phyloP scores from a whole-genome alignment of 805 yeast genomes.

The Candida nonsorbophila region DNA sequence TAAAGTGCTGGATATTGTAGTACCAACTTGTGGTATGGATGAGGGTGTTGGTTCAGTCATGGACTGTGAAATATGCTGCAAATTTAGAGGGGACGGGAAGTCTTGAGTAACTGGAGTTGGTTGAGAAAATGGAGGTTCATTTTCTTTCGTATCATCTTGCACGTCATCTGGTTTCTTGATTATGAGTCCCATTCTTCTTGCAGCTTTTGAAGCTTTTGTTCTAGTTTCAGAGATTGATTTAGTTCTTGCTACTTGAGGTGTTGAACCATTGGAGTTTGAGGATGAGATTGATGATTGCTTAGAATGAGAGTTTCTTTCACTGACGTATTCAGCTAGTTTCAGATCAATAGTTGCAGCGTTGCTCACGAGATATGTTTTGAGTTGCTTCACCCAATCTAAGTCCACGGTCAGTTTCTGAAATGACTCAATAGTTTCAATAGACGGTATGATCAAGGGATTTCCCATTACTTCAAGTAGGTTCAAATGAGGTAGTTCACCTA shows the following conservation, averaged over 20 bases:
- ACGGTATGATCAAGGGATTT: conserved; percentile 55
- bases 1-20: conserved; percentile 11
- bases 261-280: conserved; percentile 4
- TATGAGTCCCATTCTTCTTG: conserved; percentile 73
- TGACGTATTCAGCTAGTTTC: conserved; percentile 11
- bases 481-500: conserved; percentile 48
- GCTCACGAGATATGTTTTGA: conserved; percentile 32
- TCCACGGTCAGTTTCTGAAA: conserved; percentile 34
- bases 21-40: conserved; percentile 9
- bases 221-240: conserved; percentile 33
- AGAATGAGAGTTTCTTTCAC: conserved; percentile 1
- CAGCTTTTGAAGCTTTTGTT: conserved; percentile 55
- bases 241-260: conserved; percentile 19
- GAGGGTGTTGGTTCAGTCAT: conserved; percentile 9
- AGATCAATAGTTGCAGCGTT: conserved; percentile 27
- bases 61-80: conserved; percentile 14
- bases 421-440: conserved; percentile 25
- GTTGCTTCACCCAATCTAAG: conserved; percentile 39
- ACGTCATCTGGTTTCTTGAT: conserved; percentile 37
- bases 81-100: conserved; percentile 9
- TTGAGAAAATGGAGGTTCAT: conserved; percentile 3
- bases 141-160: conserved; percentile 3
- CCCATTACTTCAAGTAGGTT: conserved; percentile 56
- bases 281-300: conserved; percentile 5
- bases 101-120: too few relatives aligned